These are phyloP conservation scores for Cryphonectria carpinicola DNA, from an alignment of 2,329 filamentous ascomycete species.

Conservation along the genomic window DNA sequence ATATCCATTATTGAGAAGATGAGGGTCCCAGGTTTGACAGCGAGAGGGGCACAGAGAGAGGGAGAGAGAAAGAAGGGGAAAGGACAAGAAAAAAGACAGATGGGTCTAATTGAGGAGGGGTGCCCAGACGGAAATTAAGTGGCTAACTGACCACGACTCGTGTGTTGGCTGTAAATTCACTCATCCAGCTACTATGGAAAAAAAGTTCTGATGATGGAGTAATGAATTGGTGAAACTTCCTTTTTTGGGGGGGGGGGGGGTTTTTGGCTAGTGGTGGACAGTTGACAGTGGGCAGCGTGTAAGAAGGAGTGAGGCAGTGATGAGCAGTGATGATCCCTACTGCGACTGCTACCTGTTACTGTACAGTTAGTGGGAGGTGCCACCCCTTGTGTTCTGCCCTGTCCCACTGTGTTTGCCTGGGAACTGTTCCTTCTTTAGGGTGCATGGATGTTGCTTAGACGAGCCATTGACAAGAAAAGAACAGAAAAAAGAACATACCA, in stretches of 20 bases:
- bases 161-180: background rate
- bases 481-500: background rate
- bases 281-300: too few relatives aligned
- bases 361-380: background rate
- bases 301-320: too few relatives aligned
- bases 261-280: background rate
- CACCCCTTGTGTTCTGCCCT: background rate
- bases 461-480: slow-evolving; percentile 1
- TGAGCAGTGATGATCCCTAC: background rate
- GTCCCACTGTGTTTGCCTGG: background rate
- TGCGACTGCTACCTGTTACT: background rate
- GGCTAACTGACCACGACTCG: background rate
- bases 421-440: background rate
- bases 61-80: background rate
- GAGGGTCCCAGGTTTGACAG: background rate
- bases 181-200: background rate
- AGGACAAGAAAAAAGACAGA: background rate
- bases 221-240: background rate
- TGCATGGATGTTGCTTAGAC: background rate
- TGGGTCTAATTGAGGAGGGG: background rate
- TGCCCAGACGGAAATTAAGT: background rate
- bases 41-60: background rate
- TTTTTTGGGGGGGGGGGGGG: too few relatives aligned
- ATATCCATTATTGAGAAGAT: background rate
- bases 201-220: background rate